A percentile compares a stretch with the other conserved stretches of the same genome.
phyloP scores from a whole-genome alignment of 108 stramenopile genomes.

The Nitzschia palea region DNA sequence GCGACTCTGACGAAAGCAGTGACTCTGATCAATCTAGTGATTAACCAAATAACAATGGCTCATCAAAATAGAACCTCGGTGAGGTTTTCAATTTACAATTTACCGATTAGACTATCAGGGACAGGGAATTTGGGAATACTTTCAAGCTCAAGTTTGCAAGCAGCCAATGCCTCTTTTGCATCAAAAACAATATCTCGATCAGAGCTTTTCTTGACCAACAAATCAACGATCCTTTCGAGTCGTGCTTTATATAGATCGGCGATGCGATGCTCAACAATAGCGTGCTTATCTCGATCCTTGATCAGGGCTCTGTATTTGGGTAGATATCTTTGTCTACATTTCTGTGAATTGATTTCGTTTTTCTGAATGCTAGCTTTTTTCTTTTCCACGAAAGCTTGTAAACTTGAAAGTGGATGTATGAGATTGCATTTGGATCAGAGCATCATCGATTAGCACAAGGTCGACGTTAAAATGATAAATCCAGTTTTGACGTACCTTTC shows the following conservation, averaged over 20 bases:
- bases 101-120: not conserved
- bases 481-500: slow-evolving; percentile 11
- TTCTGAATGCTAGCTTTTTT: not conserved
- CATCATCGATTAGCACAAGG: too few relatives aligned
- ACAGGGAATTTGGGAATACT: not conserved
- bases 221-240: not conserved
- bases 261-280: slow-evolving; percentile 4
- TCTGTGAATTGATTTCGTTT: slow-evolving; percentile 16
- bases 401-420: slow-evolving; percentile 1
- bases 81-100: not conserved
- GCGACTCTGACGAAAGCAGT: not conserved
- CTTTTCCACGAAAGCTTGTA: slow-evolving; percentile 7
- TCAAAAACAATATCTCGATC: not conserved
- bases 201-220: not conserved
- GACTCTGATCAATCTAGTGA: slow-evolving; percentile 9
- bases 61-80: not conserved
- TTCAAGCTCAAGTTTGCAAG: not conserved
- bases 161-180: not conserved
- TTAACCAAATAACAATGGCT: not conserved
- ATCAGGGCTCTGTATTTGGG: slow-evolving; percentile 10
- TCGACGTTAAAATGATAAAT: too few relatives aligned
- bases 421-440: too few relatives aligned
- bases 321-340: slow-evolving; percentile 20
- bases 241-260: slow-evolving; percentile 4
- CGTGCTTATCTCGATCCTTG: not conserved